Conservation (phyloP, 345 rosid species). For the Citrus mangshanensis region DNA sequence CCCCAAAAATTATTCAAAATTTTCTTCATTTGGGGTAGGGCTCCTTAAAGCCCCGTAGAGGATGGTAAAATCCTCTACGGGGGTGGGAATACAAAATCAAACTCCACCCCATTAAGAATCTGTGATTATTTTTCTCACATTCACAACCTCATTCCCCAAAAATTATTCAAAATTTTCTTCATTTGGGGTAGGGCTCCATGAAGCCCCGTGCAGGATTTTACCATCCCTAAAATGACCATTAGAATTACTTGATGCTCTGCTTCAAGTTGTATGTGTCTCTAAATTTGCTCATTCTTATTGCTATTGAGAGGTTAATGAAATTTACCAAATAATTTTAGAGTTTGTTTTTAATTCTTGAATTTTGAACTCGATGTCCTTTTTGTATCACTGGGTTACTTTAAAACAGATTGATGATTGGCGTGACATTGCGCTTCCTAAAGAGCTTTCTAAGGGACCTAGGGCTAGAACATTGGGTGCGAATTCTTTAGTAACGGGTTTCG, state of each 20-base stretch:
- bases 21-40: too few species aligned
- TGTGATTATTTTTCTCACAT: rapidly evolving
- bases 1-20: too few species aligned
- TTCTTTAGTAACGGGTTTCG: slow-evolving; percentile 75
- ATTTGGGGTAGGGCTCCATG: too few species aligned
- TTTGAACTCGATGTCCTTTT: neutral
- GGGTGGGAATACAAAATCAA: too few species aligned
- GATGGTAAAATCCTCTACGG: too few species aligned
- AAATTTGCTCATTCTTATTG: neutral
- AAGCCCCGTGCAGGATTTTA: rapidly evolving
- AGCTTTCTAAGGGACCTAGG: slow-evolving; percentile 50
- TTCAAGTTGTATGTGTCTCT: slow-evolving; percentile 63
- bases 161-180: too few species aligned
- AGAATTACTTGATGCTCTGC: slow-evolving; percentile 81
- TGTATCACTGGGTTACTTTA: neutral
- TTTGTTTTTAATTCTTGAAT: neutral
- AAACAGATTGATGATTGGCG: slow-evolving; percentile 97
- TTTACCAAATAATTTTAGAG: neutral
- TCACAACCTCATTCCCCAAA: too few species aligned
- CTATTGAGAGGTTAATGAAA: neutral
- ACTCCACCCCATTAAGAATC: too few species aligned
- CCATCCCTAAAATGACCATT: too few species aligned
- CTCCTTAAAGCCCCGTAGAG: rapidly evolving
- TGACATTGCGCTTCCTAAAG: slow-evolving; percentile 75
- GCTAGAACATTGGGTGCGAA: slow-evolving; percentile 65